Evolutionary conservation across 108 stramenopile species (phyloP).

Genomic region (Chaetoceros tenuissimus): DNA sequence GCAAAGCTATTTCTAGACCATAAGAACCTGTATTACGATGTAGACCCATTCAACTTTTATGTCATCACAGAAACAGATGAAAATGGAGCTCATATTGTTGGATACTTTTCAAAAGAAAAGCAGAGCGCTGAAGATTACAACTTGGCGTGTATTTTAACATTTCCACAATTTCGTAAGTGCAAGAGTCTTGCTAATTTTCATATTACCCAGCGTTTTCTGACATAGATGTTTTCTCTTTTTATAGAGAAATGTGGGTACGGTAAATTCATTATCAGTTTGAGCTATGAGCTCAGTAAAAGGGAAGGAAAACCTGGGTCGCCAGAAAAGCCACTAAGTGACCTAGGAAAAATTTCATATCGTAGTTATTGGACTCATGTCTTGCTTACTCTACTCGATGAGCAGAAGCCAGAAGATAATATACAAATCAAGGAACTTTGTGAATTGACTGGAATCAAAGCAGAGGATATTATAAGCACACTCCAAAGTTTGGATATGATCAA

Average conservation of each 20-base stretch:
- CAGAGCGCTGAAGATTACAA: conserved; percentile 89
- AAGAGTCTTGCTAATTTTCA: too few species aligned
- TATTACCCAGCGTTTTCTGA: too few species aligned
- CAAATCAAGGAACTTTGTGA: conserved; percentile 79
- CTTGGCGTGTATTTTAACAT: conserved; percentile 96
- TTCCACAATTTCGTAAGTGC: conserved; percentile 97
- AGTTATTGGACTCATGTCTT: conserved; percentile 89
- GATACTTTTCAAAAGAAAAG: conserved; percentile 98
- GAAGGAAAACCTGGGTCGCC: conserved; percentile 93
- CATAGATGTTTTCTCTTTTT: too few species aligned
- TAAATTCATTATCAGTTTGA: conserved; percentile 95
- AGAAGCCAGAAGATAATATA: conserved; percentile 42
- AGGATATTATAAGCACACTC: conserved; percentile 96
- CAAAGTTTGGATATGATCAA: conserved; percentile 91
- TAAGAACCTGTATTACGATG: conserved; percentile 99
- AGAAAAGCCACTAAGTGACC: conserved; percentile 95
- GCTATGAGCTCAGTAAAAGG: conserved; percentile 86
- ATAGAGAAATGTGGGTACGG: conserved; percentile 98
- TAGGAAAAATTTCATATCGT: conserved; percentile 91
- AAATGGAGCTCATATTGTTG: conserved; percentile 73
- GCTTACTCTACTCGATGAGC: conserved; percentile 43
- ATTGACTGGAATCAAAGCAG: conserved; percentile 88
- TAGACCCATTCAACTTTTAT: conserved; percentile 98
- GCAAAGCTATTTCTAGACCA: conserved; percentile 99
- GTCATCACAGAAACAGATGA: conserved; percentile 84